Evolutionary conservation across 2,329 filamentous ascomycete species (phyloP), one percentile per base, ranked within the genome.

Genomic region (Neonectria magnoliae): DNA sequence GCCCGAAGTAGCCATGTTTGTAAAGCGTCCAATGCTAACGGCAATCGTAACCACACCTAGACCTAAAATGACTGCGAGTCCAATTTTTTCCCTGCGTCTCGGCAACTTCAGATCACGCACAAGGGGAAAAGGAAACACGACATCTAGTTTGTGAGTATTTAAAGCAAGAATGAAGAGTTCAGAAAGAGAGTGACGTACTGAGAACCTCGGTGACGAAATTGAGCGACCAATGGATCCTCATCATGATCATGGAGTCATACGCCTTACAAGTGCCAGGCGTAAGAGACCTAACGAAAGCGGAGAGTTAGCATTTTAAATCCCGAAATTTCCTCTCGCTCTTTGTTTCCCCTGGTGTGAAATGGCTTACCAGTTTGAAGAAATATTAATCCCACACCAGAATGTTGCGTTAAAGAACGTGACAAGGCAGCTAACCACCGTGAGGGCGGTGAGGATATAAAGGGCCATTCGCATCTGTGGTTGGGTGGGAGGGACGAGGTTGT

Each of bases 301-400:
- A 9, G 9, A 47, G 33, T 60, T 18, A 60, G 25, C 16, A 38
- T 5, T 1, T 27, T 11, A 25, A 29, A 10, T 4, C n/a, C 33
- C 25, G 14, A n/a, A 5, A 25, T 36, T 25, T 25, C 25, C 25
- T 25, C 25, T 6, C 25, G 6, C 25, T 25, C 25, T 25, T 25
- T 25, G 4, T 25, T 25, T 6, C 25, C 25, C 4, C 5, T 25
- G 25, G 25, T 6, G 25, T 25, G 25, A 14, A 47, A 25, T 27
- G 11, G 62, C 50, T 2, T n/a, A 67, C 72, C 71, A 74, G 59
- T 74, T 74, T 18, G 70, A 62, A 1, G 70, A 64, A 7, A 66
- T 65, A 10, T 74, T 47, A 1, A 60, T 18, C 8, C 71, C 71
- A 13, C 72, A 74, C 72, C 68, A 73, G 36, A 74, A 72, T 4